These are phyloP conservation scores for Boletellus ananiceps DNA, from an alignment of 768 basidiomycete species.

Conservation along the genomic window DNA sequence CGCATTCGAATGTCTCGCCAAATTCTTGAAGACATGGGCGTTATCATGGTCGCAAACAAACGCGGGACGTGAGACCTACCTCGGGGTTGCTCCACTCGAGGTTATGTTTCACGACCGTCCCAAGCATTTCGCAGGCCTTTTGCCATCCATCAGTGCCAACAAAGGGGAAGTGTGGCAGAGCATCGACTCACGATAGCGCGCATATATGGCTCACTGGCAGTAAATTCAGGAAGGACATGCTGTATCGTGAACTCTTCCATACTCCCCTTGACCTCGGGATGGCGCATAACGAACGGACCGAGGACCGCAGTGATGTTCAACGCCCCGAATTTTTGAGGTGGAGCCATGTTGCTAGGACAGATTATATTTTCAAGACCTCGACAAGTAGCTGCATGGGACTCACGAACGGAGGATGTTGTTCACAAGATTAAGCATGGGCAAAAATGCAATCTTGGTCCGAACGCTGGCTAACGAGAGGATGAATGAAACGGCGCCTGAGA, in stretches of 20 bases:
- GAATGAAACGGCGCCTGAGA: constrained; percentile 76
- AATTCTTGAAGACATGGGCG: constrained; percentile 38
- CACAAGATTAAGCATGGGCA: constrained; percentile 75
- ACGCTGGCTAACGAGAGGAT: constrained; percentile 72
- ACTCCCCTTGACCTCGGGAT: constrained; percentile 69
- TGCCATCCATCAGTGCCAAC: neutral
- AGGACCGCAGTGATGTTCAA: constrained; percentile 78
- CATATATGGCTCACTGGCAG: constrained; percentile 63
- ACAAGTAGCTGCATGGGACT: constrained; percentile 22
- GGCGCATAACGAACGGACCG: constrained; percentile 76
- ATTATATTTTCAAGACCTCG: neutral
- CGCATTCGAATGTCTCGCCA: constrained; percentile 60
- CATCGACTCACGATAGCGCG: constrained; percentile 61
- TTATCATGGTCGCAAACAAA: neutral
- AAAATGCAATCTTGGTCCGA: constrained; percentile 76
- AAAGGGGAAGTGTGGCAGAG: neutral
- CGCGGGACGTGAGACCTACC: constrained; percentile 33
- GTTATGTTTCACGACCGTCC: constrained; percentile 66
- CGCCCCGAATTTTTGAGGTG: constrained; percentile 77
- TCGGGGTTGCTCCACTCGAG: constrained; percentile 61
- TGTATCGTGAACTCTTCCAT: constrained; percentile 76
- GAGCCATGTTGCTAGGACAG: constrained; percentile 39
- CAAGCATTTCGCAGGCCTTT: constrained; percentile 79
- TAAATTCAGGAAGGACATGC: constrained; percentile 72
- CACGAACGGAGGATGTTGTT: constrained; percentile 67